Conservation (phyloP, 192 early-diverging fungal genomes). For the Coemansia sp. region DNA sequence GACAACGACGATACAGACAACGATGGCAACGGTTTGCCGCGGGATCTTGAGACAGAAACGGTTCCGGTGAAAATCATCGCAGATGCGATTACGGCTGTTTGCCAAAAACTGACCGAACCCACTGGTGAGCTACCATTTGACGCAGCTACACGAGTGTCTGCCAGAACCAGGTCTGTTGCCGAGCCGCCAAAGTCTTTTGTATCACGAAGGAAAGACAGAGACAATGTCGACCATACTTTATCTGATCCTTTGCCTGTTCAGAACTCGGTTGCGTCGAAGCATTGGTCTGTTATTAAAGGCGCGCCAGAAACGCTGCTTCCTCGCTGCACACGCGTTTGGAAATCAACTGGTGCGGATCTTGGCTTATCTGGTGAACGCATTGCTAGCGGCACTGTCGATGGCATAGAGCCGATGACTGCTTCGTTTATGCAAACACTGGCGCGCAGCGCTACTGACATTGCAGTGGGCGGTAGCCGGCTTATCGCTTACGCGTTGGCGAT, state of each 20-base stretch:
- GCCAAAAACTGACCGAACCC: slow-evolving; percentile 26
- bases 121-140: slow-evolving; percentile 44
- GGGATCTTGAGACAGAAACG: slow-evolving; percentile 18
- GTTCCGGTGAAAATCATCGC: slow-evolving; percentile 17
- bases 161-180: slow-evolving; percentile 26
- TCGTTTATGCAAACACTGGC: slow-evolving; percentile 27
- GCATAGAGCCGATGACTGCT: slow-evolving; percentile 14
- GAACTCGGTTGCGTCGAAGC: slow-evolving; percentile 1
- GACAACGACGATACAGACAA: neutral
- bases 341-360: neutral
- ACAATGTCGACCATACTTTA: neutral
- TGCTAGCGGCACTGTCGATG: slow-evolving; percentile 15
- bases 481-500: slow-evolving; percentile 47
- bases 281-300: slow-evolving; percentile 44
- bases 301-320: slow-evolving; percentile 36
- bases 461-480: slow-evolving; percentile 39
- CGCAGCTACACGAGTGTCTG: slow-evolving; percentile 31
- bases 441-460: slow-evolving; percentile 33
- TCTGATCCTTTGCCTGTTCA: neutral
- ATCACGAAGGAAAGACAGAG: neutral
- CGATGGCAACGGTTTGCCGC: slow-evolving; percentile 2
- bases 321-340: slow-evolving; percentile 33
- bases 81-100: slow-evolving; percentile 21
- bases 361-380: slow-evolving; percentile 7
- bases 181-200: slow-evolving; percentile 1